Conservation (phyloP, 192 early-diverging fungal species). For the Coemansia sp. region DNA sequence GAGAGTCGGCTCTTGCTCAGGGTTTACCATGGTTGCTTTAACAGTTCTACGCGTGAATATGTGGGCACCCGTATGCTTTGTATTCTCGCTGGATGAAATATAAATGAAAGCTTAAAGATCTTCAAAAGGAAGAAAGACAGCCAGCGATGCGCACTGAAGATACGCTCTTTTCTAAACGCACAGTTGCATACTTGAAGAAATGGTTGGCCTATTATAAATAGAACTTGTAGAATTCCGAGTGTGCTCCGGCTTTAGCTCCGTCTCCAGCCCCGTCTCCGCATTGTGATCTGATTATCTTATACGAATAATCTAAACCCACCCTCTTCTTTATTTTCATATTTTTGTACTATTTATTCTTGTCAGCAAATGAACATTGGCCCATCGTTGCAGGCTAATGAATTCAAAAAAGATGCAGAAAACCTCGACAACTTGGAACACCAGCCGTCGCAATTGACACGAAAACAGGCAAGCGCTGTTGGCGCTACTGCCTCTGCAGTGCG, state of each 20-base stretch:
- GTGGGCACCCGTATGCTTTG: too few species aligned
- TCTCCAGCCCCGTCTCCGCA: neutral
- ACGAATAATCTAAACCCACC: neutral
- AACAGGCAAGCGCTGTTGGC: constrained; percentile 52
- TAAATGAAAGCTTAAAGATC: too few species aligned
- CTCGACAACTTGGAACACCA: neutral
- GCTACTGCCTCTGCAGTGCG: constrained; percentile 51
- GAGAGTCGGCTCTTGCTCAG: neutral
- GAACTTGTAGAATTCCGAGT: neutral
- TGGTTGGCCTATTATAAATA: too few species aligned
- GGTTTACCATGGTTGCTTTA: neutral
- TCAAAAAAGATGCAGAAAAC: neutral
- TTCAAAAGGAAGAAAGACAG: neutral
- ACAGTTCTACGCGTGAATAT: neutral
- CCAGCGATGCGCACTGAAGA: neutral
- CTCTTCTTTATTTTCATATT: neutral
- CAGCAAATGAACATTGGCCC: constrained; percentile 37
- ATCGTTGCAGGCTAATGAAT: constrained; percentile 21
- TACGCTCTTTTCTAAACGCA: neutral
- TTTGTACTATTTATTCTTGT: neutral
- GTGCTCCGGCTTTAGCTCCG: neutral
- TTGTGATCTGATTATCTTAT: neutral
- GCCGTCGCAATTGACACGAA: constrained; percentile 30
- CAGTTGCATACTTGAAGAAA: neutral
- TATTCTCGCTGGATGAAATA: too few species aligned